Evolutionary conservation across 306 rosid genomes (phyloP), one percentile per base, ranked within the genome.

Genomic region (Corylus americana): DNA sequence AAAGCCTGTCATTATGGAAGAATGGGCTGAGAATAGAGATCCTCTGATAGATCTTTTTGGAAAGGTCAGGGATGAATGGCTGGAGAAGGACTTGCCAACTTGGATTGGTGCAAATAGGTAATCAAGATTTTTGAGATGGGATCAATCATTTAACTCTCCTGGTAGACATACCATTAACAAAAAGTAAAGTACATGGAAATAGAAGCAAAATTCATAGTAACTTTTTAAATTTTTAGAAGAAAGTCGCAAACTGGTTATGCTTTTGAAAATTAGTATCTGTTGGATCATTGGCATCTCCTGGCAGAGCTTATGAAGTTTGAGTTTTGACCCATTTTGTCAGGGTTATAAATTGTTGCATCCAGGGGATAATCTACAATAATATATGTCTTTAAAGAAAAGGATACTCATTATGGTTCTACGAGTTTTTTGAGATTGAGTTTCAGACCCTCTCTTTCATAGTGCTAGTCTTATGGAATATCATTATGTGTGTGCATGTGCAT

Each of bases 51-150:
- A 90, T 49, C 87, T 90, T 72, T 90, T 88, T 50, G 98, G 98
- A 68, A 85, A 87, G 86, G 91, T 94, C 78, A 92, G 97, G 84
- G 97, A 94, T 61, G 94, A 94, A 74, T 92, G 98, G 98, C 77
- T 94, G 78, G 92, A 89, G 79, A 87, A 83, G 70, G 96, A 92
- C 84, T 82, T 92, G 59, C 4, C 83, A 74, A 80, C 92, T 78
- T 94, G 97, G 98, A 90, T 92, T 74, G 90, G 86, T 53, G 96
- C 96, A 75, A 94, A 94, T 90, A 94, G 98, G 98, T 92, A 78
- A 48, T 83, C 47, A 29, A 77, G 53, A 47, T 22, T 53, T 70
- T 53, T 54, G 78, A 77, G 69, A 54, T 69, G 67, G 47, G 25
- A 50, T 55, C 64, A 49, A 42, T 44, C 20, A 77, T 71, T 45